Base-by-base conservation (phyloP, 345 rosid species). In the Jatropha curcas region DNA sequence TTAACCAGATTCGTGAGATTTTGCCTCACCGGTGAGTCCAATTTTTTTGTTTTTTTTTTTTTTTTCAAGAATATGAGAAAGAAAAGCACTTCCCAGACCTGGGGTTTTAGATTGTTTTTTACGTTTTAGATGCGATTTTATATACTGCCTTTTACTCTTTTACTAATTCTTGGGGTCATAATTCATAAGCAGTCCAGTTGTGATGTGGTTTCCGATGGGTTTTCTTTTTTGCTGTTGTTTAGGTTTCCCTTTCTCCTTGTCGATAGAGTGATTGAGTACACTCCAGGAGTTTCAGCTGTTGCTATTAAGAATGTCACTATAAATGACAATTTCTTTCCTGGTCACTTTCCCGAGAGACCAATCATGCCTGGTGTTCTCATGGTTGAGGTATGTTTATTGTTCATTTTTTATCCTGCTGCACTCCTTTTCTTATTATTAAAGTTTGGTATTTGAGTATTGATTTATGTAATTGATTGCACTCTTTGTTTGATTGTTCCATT, bases 331-430 rank as follows among this genome's bases (percentile, higher is more conserved):
- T 96, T 96, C 82, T 96, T 96, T 72, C 99, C 99, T 68, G 99
- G 99, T 0, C 99, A 96, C 84, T 96, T 96, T 63, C 99, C 99
- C 62, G 97, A 90, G 80, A 87, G 99, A 71, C 99, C 99, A 2
- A 96, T 96, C 1, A 93, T 96, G 99, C 99, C 99, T 67, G 98
- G 98, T 60, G 99, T 96, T 59, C 98, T 96, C 83, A 96, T 93
- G 98, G 86, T 96, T 80, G 99, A 93, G 98, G 98, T 92, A 81
- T 73, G 28, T 10, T 43, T 57, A 20, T 30, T 12, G 14, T 57
- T 7, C 34, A 14, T 9, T 7, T 63, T 19, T 30, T 3, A 1
- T 20, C n/a, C 22, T 46, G 11, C 35, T 46, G 39, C 3, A 20
- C 30, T 0, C 11, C 11, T 5, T 5, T 17, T 14, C 16, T 48